Percentiles rank a stretch among this genome's conserved stretches.
These are phyloP conservation scores for Starmera caribaea DNA, from an alignment of 805 yeast species.

Conservation along the genomic window DNA sequence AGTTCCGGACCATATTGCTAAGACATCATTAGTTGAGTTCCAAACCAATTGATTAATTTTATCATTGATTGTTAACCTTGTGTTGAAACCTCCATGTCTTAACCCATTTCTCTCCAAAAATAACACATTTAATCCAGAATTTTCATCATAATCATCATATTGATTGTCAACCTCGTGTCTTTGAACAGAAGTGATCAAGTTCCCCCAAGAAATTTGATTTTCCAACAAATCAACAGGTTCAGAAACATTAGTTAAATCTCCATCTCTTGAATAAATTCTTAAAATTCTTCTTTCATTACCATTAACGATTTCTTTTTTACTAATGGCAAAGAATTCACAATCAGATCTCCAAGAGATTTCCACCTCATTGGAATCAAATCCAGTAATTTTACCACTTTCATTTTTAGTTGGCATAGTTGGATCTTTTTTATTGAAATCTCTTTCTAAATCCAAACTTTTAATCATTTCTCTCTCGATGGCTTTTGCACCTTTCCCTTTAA, in stretches of 20 bases:
- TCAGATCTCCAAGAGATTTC: conserved; percentile 93
- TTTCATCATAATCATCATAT: conserved; percentile 26
- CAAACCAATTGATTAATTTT: conserved; percentile 50
- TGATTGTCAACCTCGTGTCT: conserved; percentile 29
- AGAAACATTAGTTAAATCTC: conserved; percentile 68
- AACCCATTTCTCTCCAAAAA: conserved; percentile 93
- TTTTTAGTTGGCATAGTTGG: conserved; percentile 76
- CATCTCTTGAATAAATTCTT: conserved; percentile 75
- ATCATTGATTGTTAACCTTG: conserved; percentile 48
- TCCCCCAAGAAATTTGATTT: conserved; percentile 76
- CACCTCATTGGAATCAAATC: conserved; percentile 38
- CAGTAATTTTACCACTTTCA: conserved; percentile 57
- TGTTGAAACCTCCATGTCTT: conserved; percentile 75
- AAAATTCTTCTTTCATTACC: conserved; percentile 56
- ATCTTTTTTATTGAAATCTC: conserved; percentile 64
- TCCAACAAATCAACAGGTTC: conserved; percentile 86
- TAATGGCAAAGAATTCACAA: conserved; percentile 70
- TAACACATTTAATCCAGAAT: conserved; percentile 40
- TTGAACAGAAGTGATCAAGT: conserved; percentile 75
- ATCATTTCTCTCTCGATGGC: conserved; percentile 57
- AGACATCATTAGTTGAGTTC: conserved; percentile 73
- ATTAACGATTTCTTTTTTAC: conserved; percentile 38
- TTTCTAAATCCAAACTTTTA: conserved; percentile 49
- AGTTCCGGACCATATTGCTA: conserved; percentile 56
- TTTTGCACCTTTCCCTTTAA: conserved; percentile 86